Conservation (phyloP, 139 green algal genomes). For the Chlamydomonas applanata region DNA sequence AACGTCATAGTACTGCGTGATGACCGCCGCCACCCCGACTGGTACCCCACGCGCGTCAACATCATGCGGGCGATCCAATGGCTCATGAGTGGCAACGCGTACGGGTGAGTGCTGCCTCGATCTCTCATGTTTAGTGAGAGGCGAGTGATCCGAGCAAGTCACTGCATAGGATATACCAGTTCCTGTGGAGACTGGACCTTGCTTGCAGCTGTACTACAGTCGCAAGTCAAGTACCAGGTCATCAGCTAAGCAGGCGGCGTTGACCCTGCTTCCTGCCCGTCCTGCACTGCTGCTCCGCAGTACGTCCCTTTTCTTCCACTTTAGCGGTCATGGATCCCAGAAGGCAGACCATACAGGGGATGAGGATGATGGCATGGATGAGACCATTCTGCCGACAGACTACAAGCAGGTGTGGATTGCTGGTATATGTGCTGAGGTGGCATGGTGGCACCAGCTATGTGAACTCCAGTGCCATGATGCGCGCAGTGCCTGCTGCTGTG, state of each 20-base stretch:
- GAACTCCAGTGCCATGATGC: no score
- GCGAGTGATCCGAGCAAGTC: neutral
- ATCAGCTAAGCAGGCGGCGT: no score
- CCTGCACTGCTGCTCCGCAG: no score
- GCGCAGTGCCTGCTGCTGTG: no score
- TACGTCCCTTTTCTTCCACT: constrained; percentile 85
- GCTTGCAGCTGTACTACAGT: neutral
- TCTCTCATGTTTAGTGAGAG: neutral
- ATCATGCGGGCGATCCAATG: constrained; percentile 34
- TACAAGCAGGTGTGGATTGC: neutral
- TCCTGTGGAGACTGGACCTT: neutral
- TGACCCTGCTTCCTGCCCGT: no score
- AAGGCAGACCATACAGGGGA: constrained; percentile 64
- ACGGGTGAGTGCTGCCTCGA: neutral
- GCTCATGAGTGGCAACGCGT: neutral
- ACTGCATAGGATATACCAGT: neutral
- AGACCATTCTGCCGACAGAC: constrained; percentile 60
- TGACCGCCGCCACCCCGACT: constrained; percentile 19
- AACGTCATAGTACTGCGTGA: constrained; percentile 32
- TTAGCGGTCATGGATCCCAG: constrained; percentile 75
- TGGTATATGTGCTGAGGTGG: no score
- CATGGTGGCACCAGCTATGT: no score
- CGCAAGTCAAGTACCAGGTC: no score
- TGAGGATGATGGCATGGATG: constrained; percentile 75
- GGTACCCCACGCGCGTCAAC: constrained; percentile 33